Evolutionary conservation across 176 grass and related monocot species (phyloP).

Genomic region (Saccharum spontaneum): DNA sequence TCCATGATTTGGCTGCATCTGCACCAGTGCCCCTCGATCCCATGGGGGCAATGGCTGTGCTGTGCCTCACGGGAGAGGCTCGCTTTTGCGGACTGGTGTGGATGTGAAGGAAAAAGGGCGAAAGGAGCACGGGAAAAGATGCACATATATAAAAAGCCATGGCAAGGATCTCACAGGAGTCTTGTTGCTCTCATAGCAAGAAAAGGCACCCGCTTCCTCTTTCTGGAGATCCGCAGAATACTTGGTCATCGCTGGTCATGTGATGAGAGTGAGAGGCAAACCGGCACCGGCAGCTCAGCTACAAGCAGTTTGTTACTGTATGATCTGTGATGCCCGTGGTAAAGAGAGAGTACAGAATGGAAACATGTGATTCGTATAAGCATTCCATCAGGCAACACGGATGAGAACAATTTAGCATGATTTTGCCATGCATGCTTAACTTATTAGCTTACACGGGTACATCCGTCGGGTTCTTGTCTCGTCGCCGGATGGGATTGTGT

Average conservation of each 20-base stretch:
- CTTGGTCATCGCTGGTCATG: slow-evolving; percentile 21
- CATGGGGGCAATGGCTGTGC: background rate
- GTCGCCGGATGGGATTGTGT: background rate
- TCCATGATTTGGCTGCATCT: slow-evolving; percentile 37
- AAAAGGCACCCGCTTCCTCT: slow-evolving; percentile 34
- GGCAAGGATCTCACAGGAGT: slow-evolving; percentile 30
- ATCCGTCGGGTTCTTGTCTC: background rate
- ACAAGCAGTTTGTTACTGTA: background rate
- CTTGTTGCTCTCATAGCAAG: slow-evolving; percentile 44
- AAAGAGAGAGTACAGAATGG: background rate
- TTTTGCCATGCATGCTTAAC: background rate
- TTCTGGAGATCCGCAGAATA: slow-evolving; percentile 49
- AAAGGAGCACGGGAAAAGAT: slow-evolving; percentile 4
- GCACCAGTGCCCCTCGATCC: background rate
- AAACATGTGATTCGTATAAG: background rate
- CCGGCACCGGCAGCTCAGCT: background rate
- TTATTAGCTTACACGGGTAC: background rate
- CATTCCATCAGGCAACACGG: slow-evolving; percentile 1
- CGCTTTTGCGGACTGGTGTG: slow-evolving; percentile 26
- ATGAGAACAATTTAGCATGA: slow-evolving; percentile 1
- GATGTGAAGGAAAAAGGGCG: slow-evolving; percentile 29
- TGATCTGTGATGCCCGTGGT: background rate
- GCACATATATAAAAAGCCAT: slow-evolving; percentile 18
- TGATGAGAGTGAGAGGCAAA: slow-evolving; percentile 18
- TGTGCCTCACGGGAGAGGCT: slow-evolving; percentile 36